Percentiles rank a stretch among this genome's conserved stretches.
Conservation (phyloP, 108 stramenopile genomes). For the Fragilaria radians region DNA sequence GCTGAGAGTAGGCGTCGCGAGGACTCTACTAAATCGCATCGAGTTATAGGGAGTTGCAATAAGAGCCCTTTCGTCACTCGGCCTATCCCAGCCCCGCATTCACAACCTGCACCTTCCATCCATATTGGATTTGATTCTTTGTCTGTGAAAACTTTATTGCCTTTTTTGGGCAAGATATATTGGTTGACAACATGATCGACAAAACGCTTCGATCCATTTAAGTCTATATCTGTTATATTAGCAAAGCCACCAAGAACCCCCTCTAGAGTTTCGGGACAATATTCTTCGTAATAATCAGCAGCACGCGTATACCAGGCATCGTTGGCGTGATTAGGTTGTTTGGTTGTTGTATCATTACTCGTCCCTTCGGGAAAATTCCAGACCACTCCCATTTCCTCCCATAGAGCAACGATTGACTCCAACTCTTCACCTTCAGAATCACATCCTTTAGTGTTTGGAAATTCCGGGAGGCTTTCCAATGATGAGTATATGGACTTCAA, state of each 20-base stretch:
- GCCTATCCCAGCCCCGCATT: slow-evolving; percentile 87
- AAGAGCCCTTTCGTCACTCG: slow-evolving; percentile 86
- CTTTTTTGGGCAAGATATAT: slow-evolving; percentile 14
- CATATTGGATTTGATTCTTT: slow-evolving; percentile 13
- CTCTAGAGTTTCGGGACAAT: slow-evolving; percentile 76
- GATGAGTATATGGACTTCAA: not conserved
- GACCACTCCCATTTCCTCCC: slow-evolving; percentile 9
- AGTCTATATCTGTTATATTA: slow-evolving; percentile 60
- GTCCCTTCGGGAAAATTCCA: too few relatives aligned
- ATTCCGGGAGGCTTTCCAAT: not conserved
- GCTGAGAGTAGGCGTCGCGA: slow-evolving; percentile 79
- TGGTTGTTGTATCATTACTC: too few relatives aligned
- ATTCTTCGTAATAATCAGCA: slow-evolving; percentile 80
- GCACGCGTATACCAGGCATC: slow-evolving; percentile 73
- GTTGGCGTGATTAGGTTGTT: slow-evolving; percentile 1
- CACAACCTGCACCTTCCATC: slow-evolving; percentile 28
- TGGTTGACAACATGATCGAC: slow-evolving; percentile 34
- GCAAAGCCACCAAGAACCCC: slow-evolving; percentile 91
- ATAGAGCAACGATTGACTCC: slow-evolving; percentile 27
- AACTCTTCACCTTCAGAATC: slow-evolving; percentile 23
- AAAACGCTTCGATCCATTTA: slow-evolving; percentile 70
- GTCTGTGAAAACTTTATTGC: slow-evolving; percentile 15
- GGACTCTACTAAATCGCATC: slow-evolving; percentile 85
- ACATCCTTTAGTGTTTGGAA: slow-evolving; percentile 5
- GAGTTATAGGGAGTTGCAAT: slow-evolving; percentile 50